These are phyloP conservation scores for Candida frijolesensis DNA, from an alignment of 1,139 yeast genomes.

Conservation along the genomic window DNA sequence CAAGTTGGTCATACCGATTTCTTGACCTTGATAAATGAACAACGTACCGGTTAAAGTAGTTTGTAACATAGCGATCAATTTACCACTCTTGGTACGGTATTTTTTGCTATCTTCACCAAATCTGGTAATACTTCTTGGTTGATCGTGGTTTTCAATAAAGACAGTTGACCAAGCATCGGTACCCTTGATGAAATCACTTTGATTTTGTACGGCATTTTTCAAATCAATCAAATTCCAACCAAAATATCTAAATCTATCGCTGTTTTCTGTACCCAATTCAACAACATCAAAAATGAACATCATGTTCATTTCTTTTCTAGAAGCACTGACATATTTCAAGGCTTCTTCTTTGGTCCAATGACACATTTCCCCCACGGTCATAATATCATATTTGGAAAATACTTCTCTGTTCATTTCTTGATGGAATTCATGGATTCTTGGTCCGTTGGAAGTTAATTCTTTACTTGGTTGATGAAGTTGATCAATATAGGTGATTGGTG, in stretches of 20 bases:
- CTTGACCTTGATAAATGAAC: constrained; percentile 63
- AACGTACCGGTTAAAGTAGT: constrained; percentile 56
- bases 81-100: constrained; percentile 42
- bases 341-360: constrained; percentile 44
- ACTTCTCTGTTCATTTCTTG: constrained; percentile 51
- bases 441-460: constrained; percentile 43
- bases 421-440: constrained; percentile 59
- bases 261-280: constrained; percentile 40
- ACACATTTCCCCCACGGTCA: constrained; percentile 63
- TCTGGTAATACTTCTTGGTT: constrained; percentile 54
- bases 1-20: constrained; percentile 57
- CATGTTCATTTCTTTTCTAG: constrained; percentile 53
- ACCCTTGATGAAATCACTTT: constrained; percentile 43
- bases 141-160: constrained; percentile 62
- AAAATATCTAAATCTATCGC: constrained; percentile 34
- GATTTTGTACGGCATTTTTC: constrained; percentile 41
- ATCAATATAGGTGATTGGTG: constrained; percentile 47
- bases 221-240: constrained; percentile 43
- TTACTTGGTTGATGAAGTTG: constrained; percentile 42
- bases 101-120: constrained; percentile 46
- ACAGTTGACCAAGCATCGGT: constrained; percentile 61
- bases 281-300: constrained; percentile 52
- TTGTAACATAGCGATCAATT: constrained; percentile 50
- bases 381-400: constrained; percentile 49
- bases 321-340: constrained; percentile 50